A percentile compares a stretch with the other conserved stretches of the same genome.
phyloP scores from a whole-genome alignment of 495 filamentous ascomycete species.

The Terfezia boudieri region DNA sequence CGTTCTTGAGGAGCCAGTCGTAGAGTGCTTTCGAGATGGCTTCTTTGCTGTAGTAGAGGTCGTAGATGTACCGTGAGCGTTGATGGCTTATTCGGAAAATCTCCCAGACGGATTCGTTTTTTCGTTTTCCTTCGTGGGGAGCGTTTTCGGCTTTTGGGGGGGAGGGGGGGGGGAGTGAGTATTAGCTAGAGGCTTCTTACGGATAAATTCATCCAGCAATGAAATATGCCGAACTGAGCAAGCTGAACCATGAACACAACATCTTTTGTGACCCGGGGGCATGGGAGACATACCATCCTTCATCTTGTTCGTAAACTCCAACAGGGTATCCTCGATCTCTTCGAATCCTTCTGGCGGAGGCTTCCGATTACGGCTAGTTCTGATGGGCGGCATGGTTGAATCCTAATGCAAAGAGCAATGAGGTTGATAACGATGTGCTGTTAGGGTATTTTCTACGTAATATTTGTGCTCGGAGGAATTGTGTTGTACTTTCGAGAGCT shows the following conservation, averaged over 20 bases:
- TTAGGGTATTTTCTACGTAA: no score
- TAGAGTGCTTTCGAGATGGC: constrained; percentile 80
- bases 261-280: no score
- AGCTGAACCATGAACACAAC: no score
- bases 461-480: no score
- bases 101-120: constrained; percentile 73
- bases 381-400: constrained; percentile 59
- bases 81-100: constrained; percentile 97
- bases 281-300: constrained; percentile 65
- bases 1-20: constrained; percentile 91
- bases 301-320: constrained; percentile 95
- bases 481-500: no score
- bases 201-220: no score
- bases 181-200: no score
- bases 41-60: constrained; percentile 94
- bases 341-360: constrained; percentile 86
- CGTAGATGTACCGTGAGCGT: constrained; percentile 82
- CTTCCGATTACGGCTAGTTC: constrained; percentile 56
- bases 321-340: constrained; percentile 87
- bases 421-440: no score
- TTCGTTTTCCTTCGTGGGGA: constrained; percentile 49
- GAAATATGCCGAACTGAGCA: no score
- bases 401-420: background rate
- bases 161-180: background rate
- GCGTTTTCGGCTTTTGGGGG: constrained; percentile 19